Evolutionary conservation across 176 grass and related monocot genomes (phyloP).

Genomic region (Bonia amplexicaulis): DNA sequence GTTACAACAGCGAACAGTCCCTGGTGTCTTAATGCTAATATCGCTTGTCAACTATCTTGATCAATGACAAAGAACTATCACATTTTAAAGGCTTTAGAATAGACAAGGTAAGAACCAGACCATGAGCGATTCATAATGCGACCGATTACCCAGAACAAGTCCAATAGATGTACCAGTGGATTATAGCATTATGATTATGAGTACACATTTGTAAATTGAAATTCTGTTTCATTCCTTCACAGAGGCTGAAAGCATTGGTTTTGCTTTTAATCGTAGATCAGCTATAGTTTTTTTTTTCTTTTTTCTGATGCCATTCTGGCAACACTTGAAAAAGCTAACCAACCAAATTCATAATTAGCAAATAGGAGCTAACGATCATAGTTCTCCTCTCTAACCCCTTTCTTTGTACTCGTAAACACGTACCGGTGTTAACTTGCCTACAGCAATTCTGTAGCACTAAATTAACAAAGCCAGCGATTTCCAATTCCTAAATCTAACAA

Average conservation of each 20-base stretch:
- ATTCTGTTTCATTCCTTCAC: background rate
- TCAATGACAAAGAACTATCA: background rate
- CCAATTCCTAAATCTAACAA: conserved; percentile 16
- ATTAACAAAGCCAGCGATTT: background rate
- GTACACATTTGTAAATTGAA: background rate
- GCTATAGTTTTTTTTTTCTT: background rate
- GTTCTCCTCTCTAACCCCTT: background rate
- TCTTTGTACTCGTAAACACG: background rate
- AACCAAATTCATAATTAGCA: background rate
- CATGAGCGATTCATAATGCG: background rate
- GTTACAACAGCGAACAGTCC: background rate
- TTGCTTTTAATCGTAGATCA: background rate
- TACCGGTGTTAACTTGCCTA: background rate
- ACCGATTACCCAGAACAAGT: background rate
- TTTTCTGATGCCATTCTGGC: no score
- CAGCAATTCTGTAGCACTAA: background rate
- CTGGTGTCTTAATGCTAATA: background rate
- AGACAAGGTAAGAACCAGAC: background rate
- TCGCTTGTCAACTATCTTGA: background rate
- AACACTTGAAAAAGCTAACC: background rate
- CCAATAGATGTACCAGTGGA: background rate
- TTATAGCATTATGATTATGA: background rate
- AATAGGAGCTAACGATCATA: background rate
- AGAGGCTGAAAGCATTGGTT: background rate
- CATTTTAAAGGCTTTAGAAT: background rate